Conservation (phyloP, 1,284 basidiomycete genomes). For the Taiwanofungus camphoratus region DNA sequence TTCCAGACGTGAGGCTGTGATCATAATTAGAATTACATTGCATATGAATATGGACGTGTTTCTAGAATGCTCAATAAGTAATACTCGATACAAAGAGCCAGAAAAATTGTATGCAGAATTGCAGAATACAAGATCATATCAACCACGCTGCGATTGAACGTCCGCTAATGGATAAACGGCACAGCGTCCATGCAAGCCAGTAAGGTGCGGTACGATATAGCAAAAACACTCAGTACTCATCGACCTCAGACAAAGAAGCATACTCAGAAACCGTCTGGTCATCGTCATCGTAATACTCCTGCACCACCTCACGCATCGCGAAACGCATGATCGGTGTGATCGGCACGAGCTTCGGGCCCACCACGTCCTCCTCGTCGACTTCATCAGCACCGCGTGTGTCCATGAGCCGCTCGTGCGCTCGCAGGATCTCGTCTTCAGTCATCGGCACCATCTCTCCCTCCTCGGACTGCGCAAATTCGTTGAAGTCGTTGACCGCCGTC, state of each 20-base stretch:
- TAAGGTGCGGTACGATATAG: neutral
- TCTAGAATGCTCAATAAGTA: no score
- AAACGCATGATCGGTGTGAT: constrained; percentile 72
- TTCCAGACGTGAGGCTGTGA: no score
- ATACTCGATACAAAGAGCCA: no score
- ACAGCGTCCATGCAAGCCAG: neutral
- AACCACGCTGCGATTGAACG: no score
- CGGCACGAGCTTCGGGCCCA: constrained; percentile 69
- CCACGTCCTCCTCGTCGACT: constrained; percentile 48
- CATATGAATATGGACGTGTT: no score
- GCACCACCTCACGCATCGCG: constrained; percentile 74
- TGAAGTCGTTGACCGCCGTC: constrained; percentile 30
- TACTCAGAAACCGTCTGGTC: constrained; percentile 71
- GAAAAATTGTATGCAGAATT: no score
- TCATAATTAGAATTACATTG: no score
- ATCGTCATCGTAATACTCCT: constrained; percentile 73
- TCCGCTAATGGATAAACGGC: neutral
- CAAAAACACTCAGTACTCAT: constrained; percentile 50
- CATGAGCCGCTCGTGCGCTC: constrained; percentile 25
- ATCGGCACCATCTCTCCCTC: constrained; percentile 30
- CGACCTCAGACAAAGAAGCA: constrained; percentile 62
- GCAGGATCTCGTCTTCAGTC: constrained; percentile 27
- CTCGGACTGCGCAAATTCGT: constrained; percentile 19
- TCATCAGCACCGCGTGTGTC: constrained; percentile 31
- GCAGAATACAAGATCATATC: no score